phyloP scores from a whole-genome alignment of 805 yeast species.

The Pichia exigua region DNA sequence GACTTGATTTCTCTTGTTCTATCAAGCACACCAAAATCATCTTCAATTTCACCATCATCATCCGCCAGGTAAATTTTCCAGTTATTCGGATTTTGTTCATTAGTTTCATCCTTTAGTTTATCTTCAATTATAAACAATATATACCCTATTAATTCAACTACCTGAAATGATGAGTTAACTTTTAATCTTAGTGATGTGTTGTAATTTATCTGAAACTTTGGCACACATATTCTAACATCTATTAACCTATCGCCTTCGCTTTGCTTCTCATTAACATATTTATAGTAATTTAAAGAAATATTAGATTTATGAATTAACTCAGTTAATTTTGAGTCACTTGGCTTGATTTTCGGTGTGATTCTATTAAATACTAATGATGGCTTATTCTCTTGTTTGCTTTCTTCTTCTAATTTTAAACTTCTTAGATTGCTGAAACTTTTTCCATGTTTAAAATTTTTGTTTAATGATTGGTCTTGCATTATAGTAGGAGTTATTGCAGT shows the following conservation, averaged over 20 bases:
- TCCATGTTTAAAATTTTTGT: not conserved
- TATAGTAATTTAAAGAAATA: constrained; percentile 36
- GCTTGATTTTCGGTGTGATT: not conserved
- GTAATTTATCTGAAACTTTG: constrained; percentile 12
- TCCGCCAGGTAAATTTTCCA: constrained; percentile 82
- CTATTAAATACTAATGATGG: not conserved
- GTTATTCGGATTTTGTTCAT: constrained; percentile 44
- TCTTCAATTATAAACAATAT: constrained; percentile 29
- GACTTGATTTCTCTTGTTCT: constrained; percentile 57
- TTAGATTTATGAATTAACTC: constrained; percentile 35
- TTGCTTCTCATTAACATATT: constrained; percentile 19
- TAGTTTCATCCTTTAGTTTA: not conserved
- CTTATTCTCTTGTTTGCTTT: not conserved
- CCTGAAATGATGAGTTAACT: constrained; percentile 32
- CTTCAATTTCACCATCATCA: constrained; percentile 90
- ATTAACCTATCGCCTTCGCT: constrained; percentile 7
- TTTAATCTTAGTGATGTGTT: constrained; percentile 16
- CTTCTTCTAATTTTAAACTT: not conserved
- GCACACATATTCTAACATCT: constrained; percentile 13
- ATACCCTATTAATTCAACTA: constrained; percentile 50
- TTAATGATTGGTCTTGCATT: not conserved
- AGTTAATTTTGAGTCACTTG: constrained; percentile 27
- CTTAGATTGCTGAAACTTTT: constrained; percentile 4
- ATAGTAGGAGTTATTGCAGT: not conserved
- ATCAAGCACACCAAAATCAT: constrained; percentile 83